Evolutionary conservation across 106 monocot species (phyloP), one percentile per base, ranked within the genome.

Genomic region (Dendrobium chrysotoxum): DNA sequence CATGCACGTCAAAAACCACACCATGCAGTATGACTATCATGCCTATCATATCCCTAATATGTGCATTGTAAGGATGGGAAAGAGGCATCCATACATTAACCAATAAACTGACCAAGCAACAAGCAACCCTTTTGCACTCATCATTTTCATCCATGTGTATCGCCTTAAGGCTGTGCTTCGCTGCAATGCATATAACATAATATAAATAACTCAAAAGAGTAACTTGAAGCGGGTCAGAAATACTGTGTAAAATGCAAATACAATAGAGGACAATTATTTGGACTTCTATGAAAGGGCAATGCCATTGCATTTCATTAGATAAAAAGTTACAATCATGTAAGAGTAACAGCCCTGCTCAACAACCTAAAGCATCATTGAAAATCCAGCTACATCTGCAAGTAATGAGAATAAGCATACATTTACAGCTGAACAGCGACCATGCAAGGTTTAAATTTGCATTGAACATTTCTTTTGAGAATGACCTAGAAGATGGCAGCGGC

Each of bases 381-480:
- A 76, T 47, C 26, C 18, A 76, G 25, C 47, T 76, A 47, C 44
- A 46, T 20, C 25, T 47, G 76, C 25, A 76, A 45, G 46, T 47
- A 40, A 76, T 50, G 47, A 47, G 47, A 26, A 13, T 40, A 74
- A 41, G 11, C 74, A 74, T 74, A 39, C 41, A 47, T 76, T 76
- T 76, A 20, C 47, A 76, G 45, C 47, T 50, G 44, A 40, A 31
- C 30, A 72, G 4, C 72, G 7, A 74, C 38, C 15, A 41, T 41
- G 40, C 73, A 74, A 35, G 31, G 1, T 10, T 76, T 76, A 76
- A 26, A 47, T 47, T 38, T 46, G 90, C 82, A 92, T 71, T 40
- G 89, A 82, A 79, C 97, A 97, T 82, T 97, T 97, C 92, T 97
- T 97, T 85, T 97, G 97, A 68, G 97, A 97, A 83, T 97, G 97